Evolutionary conservation across 306 rosid genomes (phyloP), one percentile per base, ranked within the genome.

Genomic region (Boehmeria nivea): DNA sequence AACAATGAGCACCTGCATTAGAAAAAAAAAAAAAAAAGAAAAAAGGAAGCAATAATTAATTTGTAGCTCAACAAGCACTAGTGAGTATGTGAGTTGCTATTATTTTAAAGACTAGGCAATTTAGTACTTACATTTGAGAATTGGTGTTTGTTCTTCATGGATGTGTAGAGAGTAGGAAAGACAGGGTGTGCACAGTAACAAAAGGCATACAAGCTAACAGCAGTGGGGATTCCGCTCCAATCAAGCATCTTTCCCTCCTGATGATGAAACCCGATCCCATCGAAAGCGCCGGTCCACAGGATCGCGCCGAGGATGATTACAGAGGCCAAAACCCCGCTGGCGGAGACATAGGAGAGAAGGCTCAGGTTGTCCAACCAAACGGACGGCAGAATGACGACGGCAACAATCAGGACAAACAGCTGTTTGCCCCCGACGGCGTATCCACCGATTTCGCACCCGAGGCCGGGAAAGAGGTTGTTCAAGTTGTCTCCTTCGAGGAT

Each of bases 111-210:
- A 31, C 9, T 31, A 6, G 36, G 9, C 0, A 31, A 4, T 40
- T 40, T 40, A 5, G 45, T 3, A 64, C 95, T 85, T 73, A 87
- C 96, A 73, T 71, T 84, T 13, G 96, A 72, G 63, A 91, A 91
- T 12, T 91, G 98, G 3, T 57, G 81, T 69, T 80, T 87, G 60
- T 78, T 70, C 48, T 61, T 71, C 93, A 82, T 87, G 12, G 98
- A 87, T 39, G 77, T 84, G 73, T 84, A 84, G 33, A 91, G 65
- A 9, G 89, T 80, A 9, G 96, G 98, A 48, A 91, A 91, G 38
- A 87, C 87, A 0, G 98, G 93, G 66, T 91, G 98, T 0, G 95
- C 95, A 59, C 96, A 84, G 13, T 82, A 87, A 57, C 95, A 91
- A 26, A 91, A 91, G 15, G 93, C 85, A 46, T 63, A 87, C 54